phyloP scores from a whole-genome alignment of 176 grass and related monocot species.

The Thinopyrum elongatum region DNA sequence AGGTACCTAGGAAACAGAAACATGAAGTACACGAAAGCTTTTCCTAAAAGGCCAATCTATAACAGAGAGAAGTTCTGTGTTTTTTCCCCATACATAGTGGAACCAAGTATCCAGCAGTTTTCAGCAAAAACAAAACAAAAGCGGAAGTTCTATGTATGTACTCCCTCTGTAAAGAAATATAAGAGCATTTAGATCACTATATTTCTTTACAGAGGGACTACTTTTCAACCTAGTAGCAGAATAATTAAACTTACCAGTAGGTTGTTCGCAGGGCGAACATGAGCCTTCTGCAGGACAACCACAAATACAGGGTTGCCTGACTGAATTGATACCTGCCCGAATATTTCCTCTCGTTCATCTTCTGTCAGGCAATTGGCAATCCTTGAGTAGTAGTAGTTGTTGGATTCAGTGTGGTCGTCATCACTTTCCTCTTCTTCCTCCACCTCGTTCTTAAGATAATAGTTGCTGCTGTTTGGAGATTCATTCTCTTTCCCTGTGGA shows the following conservation, averaged over 20 bases:
- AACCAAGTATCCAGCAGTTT: not conserved
- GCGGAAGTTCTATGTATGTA: not conserved
- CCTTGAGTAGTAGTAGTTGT: conserved; percentile 23
- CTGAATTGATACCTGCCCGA: conserved; percentile 13
- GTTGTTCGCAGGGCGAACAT: conserved; percentile 6
- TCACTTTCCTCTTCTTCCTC: conserved; percentile 14
- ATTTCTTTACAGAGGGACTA: no score
- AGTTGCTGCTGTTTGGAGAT: not conserved
- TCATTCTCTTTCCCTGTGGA: conserved; percentile 17
- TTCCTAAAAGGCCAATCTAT: not conserved
- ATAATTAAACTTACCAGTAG: conserved; percentile 28
- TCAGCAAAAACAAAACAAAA: not conserved
- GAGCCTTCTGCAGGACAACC: conserved; percentile 19
- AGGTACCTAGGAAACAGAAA: no score
- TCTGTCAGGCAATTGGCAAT: not conserved
- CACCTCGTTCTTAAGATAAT: not conserved
- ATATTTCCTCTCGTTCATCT: conserved; percentile 34
- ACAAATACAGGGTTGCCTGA: conserved; percentile 39
- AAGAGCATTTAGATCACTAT: no score
- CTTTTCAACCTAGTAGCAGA: not conserved
- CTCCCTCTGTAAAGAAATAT: no score
- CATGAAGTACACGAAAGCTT: no score
- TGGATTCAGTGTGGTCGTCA: not conserved
- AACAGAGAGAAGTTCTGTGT: not conserved
- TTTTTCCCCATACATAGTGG: no score